Base-by-base conservation (phyloP, 345 rosid genomes). In the Camelina neglecta region DNA sequence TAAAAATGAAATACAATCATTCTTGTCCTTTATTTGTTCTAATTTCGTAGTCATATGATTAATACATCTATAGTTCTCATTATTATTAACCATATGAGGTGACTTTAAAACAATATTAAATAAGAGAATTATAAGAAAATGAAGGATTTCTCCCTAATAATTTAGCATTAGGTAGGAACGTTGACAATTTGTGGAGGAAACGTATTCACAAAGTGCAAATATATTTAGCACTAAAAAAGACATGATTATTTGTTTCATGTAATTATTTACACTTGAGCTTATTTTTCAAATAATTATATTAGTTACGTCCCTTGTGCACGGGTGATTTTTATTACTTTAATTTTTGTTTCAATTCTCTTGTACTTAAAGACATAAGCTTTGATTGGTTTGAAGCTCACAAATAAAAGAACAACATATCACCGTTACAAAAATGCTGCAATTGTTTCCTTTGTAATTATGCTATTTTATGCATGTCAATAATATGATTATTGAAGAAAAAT, bases 31-130 rank as follows among this genome's bases (percentile, higher is more conserved):
- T 69, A 56, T 60, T 61, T 42, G 68, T 69, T 76, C 69, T 70
- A 55, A 63, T 76, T 69, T 69, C 65, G n/a, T 69, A 76, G 66
- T 76, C 80, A 76, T 76, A 69, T 77, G 80, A 77, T 77, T 77
- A 57, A 41, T 48, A 71, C 31, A 29, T 24, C 67, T 56, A 71
- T 56, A 57, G 48, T 55, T 70, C 65, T 55, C 50, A 63, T 44
- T 57, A 71, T 61, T 67, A 60, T 75, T 44, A 63, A 70, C 53
- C 13, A 48, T 63, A 69, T 70, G 71, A 63, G 51, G 60, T 70
- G 71, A 55, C 53, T 63, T 42, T 68, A 75, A 41, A 55, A 71
- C 36, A 47, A 33, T 15, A 36, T 4, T 61, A 45, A 35, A 35
- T 36, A 56, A 73, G 69, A 60, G 60, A 31, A 68, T 31, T 35